A percentile compares a stretch with the other conserved stretches of the same genome.
These are phyloP conservation scores for Hyphopichia wangnamkhiaoensis DNA, from an alignment of 1,139 yeast genomes.

Conservation along the genomic window DNA sequence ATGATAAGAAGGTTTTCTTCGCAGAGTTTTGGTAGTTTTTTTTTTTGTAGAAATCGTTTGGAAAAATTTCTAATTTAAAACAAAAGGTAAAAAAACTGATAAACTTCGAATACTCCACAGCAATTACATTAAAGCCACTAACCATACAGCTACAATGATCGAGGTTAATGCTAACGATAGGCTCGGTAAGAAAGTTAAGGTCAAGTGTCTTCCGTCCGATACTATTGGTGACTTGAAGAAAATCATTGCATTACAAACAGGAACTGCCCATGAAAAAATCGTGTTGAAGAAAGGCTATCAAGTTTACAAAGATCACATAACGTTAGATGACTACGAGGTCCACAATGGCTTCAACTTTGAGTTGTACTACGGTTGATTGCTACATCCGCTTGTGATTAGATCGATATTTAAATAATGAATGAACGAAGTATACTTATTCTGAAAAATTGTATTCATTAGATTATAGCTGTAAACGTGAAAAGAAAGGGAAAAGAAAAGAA, in stretches of 20 bases:
- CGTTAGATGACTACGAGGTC: conserved; percentile 89
- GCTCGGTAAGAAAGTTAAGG: conserved; percentile 83
- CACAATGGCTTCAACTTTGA: conserved; percentile 90
- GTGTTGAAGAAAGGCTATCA: conserved; percentile 77
- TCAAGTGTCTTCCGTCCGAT: conserved; percentile 83
- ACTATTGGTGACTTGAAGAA: conserved; percentile 91
- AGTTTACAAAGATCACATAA: conserved; percentile 83
- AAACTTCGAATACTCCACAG: not conserved
- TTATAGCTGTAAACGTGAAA: not conserved
- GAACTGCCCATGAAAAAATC: conserved; percentile 66
- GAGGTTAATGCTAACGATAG: conserved; percentile 46
- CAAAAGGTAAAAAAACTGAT: not conserved
- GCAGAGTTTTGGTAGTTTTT: not conserved
- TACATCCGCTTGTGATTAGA: not conserved
- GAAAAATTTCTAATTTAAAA: not conserved
- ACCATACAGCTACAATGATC: conserved; percentile 20
- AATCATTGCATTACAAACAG: conserved; percentile 78
- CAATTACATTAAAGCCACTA: not conserved
- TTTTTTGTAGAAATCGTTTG: not conserved
- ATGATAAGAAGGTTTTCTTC: not conserved
- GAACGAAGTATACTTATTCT: not conserved
- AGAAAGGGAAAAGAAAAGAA: not conserved
- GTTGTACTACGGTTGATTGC: conserved; percentile 59
- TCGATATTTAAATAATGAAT: not conserved
- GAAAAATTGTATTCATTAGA: not conserved